Evolutionary conservation across 345 rosid genomes (phyloP).

Genomic region (Cardamine chenopodiifolia): DNA sequence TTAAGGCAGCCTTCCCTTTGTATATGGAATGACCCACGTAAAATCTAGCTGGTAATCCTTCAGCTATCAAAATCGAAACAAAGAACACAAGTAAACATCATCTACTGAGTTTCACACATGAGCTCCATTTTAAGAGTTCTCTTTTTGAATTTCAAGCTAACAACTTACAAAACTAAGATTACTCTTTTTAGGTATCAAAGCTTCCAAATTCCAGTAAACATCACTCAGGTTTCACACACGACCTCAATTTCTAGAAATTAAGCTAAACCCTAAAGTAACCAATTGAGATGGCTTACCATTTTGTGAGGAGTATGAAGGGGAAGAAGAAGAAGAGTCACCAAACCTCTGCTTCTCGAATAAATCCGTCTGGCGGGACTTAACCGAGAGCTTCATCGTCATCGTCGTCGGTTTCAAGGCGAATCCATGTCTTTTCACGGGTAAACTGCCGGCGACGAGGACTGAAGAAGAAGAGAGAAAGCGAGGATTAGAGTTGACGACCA

Average conservation of each 20-base stretch:
- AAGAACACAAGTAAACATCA: slow-evolving; percentile 15
- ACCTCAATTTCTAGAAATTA: background rate
- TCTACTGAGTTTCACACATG: background rate
- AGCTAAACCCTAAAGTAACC: slow-evolving; percentile 32
- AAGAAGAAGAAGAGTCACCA: slow-evolving; percentile 45
- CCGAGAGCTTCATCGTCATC: slow-evolving; percentile 41
- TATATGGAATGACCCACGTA: slow-evolving; percentile 86
- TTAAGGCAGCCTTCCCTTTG: slow-evolving; percentile 95
- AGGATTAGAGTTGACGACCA: slow-evolving; percentile 31
- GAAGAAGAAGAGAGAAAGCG: slow-evolving; percentile 36
- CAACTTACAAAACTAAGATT: background rate
- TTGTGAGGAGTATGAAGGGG: slow-evolving; percentile 37
- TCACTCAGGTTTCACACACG: background rate
- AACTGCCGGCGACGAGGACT: slow-evolving; percentile 13
- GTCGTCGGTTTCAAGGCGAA: slow-evolving; percentile 39
- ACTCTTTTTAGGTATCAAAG: background rate
- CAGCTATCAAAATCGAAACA: slow-evolving; percentile 42
- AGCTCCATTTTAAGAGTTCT: background rate
- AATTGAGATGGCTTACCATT: slow-evolving; percentile 34
- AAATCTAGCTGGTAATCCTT: slow-evolving; percentile 57
- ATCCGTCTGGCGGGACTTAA: slow-evolving; percentile 66
- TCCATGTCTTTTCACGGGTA: slow-evolving; percentile 33
- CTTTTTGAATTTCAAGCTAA: background rate
- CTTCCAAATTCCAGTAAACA: background rate
- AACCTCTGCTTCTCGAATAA: slow-evolving; percentile 54